Evolutionary conservation across 176 grass and related monocot genomes (phyloP).

Genomic region (Secale cereale): DNA sequence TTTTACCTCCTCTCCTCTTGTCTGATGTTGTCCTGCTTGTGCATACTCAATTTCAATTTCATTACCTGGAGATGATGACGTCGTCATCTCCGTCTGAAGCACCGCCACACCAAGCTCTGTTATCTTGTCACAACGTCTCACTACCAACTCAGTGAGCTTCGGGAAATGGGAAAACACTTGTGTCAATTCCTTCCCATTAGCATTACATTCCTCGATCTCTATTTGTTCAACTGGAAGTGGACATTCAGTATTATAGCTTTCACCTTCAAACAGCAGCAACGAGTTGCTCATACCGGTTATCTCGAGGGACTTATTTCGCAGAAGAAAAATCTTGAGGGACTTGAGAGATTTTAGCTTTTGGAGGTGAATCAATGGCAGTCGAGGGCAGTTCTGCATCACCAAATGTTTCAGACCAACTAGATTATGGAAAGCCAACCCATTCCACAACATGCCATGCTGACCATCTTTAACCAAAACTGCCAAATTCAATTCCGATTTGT

Average conservation of each 20-base stretch:
- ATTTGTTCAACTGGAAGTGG: background rate
- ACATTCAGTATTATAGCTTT: background rate
- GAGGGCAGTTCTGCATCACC: accelerated
- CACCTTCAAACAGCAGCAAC: background rate
- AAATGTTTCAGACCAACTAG: accelerated
- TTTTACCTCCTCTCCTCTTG: background rate
- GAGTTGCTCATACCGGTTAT: accelerated
- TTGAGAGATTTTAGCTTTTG: background rate
- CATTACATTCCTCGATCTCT: accelerated
- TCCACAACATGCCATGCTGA: background rate
- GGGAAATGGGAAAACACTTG: background rate
- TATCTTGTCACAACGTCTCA: accelerated
- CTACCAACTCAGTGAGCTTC: accelerated
- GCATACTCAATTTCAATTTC: background rate
- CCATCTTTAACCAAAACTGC: accelerated
- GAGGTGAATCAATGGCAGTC: background rate
- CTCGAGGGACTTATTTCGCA: accelerated
- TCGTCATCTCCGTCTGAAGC: background rate
- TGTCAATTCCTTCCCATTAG: background rate
- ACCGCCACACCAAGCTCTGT: background rate
- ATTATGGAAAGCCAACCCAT: background rate
- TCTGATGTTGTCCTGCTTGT: no score
- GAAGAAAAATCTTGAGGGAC: accelerated
- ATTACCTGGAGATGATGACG: no score
- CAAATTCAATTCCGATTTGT: accelerated